A percentile compares a stretch with the other conserved stretches of the same genome.
Conservation (phyloP, 2,329 filamentous ascomycete genomes). For the Arthrobotrys sinensis region DNA sequence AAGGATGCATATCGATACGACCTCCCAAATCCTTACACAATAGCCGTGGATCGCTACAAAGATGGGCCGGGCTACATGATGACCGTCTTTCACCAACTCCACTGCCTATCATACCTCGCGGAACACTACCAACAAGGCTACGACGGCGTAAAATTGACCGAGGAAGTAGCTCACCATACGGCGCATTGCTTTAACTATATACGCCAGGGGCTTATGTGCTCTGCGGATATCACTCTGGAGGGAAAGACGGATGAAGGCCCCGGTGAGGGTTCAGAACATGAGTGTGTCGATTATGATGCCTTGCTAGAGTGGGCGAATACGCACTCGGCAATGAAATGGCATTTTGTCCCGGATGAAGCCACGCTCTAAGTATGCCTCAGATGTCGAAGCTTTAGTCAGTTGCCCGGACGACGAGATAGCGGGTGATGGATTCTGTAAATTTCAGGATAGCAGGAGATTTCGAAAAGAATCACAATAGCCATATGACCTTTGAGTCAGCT, state of each 20-base stretch:
- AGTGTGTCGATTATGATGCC: constrained; percentile 67
- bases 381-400: neutral
- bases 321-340: constrained; percentile 65
- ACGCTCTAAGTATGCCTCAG: constrained; percentile 12
- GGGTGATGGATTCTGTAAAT: too few species aligned
- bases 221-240: constrained; percentile 67
- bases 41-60: constrained; percentile 64
- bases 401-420: too few species aligned
- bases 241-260: constrained; percentile 67
- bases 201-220: constrained; percentile 67
- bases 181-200: constrained; percentile 68
- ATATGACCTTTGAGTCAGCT: too few species aligned
- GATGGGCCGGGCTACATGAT: constrained; percentile 68
- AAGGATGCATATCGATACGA: constrained; percentile 65
- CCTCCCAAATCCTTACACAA: constrained; percentile 65
- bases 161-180: constrained; percentile 67
- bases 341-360: constrained; percentile 58
- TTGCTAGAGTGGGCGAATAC: constrained; percentile 67
- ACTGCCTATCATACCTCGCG: constrained; percentile 67
- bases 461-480: too few species aligned
- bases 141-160: constrained; percentile 65
- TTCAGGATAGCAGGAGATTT: too few species aligned
- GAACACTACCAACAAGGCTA: constrained; percentile 67
- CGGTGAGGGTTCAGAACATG: constrained; percentile 67
- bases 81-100: constrained; percentile 68